Base-by-base conservation (phyloP, 1,139 yeast species). In the Pichia sp. region DNA sequence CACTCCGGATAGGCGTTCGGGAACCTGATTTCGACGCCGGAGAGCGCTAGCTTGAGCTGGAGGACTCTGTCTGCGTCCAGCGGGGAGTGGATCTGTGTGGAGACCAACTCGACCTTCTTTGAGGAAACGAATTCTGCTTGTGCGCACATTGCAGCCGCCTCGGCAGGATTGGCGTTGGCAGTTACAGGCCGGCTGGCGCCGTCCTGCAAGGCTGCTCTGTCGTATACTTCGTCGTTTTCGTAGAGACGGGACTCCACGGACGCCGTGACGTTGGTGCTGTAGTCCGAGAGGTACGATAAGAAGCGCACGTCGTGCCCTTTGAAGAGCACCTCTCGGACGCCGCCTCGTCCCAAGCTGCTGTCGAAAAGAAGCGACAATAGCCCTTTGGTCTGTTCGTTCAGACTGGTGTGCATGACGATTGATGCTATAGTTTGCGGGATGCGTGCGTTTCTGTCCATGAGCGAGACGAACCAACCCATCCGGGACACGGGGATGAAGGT, bases 401-500 rank as follows among this genome's bases (percentile, higher is more conserved):
- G 36, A 46, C 12, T 10, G 20, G 20, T 29, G 33, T 14, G 38
- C 24, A 46, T 30, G 20, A 16, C 20, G 12, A 29, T 31, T 16
- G 12, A 46, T 7, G 6, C 4, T 9, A 48, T 41, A 8, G 20
- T 10, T 6, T 17, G 7, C 31, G 49, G 14, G n/a, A 27, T 31
- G 16, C 29, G 30, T 6, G 24, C 33, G 24, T 40, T 41, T 9
- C 17, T 2, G n/a, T 17, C 16, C 20, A 48, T 14, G 17, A 48
- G 40, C 8, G 4, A 6, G 20, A 16, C 40, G 34, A 48, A 48
- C n/a, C 10, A 8, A 14, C 24, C 14, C 20, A 48, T 27, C 20
- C 29, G 27, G 8, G 51, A 48, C 12, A 40, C n/a, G 8, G 51
- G 51, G 16, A 48, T 48, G 6, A 48, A 40, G 6, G 45, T 48